Evolutionary conservation across 306 rosid genomes (phyloP).

Genomic region (Trifolium pratense): DNA sequence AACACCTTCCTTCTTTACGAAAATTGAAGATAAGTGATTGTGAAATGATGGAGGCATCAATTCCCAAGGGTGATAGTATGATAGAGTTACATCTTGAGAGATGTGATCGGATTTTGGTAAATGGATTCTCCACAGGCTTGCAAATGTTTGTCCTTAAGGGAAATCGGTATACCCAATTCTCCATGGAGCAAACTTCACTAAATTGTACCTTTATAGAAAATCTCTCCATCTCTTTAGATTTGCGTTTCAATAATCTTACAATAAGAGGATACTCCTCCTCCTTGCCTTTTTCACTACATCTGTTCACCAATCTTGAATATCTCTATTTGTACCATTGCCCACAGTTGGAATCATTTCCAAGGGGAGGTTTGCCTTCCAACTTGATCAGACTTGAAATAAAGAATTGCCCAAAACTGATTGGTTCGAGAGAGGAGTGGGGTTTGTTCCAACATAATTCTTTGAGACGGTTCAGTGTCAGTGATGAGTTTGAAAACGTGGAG

Average conservation of each 20-base stretch:
- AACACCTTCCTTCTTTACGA: no score
- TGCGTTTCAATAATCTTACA: not conserved
- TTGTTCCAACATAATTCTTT: not conserved
- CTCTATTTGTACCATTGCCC: no score
- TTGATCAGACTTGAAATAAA: not conserved
- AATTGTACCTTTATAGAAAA: not conserved
- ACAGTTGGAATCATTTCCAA: not conserved
- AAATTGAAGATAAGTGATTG: not conserved
- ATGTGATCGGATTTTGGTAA: not conserved
- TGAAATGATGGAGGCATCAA: not conserved
- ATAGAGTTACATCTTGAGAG: not conserved
- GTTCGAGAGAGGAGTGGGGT: not conserved
- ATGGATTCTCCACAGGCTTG: slow-evolving; percentile 18
- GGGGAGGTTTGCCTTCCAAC: not conserved
- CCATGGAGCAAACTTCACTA: no score
- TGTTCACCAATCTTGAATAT: no score
- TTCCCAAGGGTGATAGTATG: not conserved
- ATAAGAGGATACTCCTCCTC: not conserved
- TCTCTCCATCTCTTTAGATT: not conserved
- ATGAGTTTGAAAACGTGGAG: slow-evolving; percentile 5
- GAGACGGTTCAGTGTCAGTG: not conserved
- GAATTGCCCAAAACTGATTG: not conserved
- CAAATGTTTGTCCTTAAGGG: not conserved
- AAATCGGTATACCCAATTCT: not conserved
- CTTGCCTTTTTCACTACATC: not conserved